phyloP scores from a whole-genome alignment of 495 filamentous ascomycete species.

The Trichoderma erinaceum region DNA sequence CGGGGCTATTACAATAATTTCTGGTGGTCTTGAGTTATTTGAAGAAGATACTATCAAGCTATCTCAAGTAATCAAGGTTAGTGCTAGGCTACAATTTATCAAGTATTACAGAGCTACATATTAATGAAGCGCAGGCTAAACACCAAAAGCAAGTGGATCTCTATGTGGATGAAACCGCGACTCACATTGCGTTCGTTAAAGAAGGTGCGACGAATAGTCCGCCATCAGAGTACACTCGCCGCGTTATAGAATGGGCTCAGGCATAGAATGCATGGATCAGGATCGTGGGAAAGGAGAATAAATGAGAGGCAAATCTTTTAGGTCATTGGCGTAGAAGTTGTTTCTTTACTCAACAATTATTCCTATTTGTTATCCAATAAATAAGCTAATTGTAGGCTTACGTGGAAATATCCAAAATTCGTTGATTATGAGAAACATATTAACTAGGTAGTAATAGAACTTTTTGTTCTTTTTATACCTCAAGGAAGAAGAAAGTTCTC shows the following conservation, averaged over 20 bases:
- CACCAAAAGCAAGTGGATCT: neutral
- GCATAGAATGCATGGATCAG: no score
- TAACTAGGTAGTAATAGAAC: no score
- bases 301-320: no score
- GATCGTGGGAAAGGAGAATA: no score
- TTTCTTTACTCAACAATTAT: no score
- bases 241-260: neutral
- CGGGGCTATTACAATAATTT: neutral
- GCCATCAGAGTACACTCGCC: neutral
- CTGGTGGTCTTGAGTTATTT: neutral
- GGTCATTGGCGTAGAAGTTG: no score
- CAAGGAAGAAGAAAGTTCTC: no score
- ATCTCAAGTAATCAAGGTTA: neutral
- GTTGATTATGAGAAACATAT: no score
- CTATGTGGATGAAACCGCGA: neutral
- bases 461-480: no score
- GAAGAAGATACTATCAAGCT: neutral
- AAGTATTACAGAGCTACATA: neutral
- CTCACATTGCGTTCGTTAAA: neutral
- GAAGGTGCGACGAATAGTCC: neutral
- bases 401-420: no score
- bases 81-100: neutral
- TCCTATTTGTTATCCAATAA: no score
- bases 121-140: neutral
- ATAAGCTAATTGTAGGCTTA: no score